These are phyloP conservation scores for Phytophthora tentaculata DNA, from an alignment of 352 stramenopile species.

Conservation along the genomic window DNA sequence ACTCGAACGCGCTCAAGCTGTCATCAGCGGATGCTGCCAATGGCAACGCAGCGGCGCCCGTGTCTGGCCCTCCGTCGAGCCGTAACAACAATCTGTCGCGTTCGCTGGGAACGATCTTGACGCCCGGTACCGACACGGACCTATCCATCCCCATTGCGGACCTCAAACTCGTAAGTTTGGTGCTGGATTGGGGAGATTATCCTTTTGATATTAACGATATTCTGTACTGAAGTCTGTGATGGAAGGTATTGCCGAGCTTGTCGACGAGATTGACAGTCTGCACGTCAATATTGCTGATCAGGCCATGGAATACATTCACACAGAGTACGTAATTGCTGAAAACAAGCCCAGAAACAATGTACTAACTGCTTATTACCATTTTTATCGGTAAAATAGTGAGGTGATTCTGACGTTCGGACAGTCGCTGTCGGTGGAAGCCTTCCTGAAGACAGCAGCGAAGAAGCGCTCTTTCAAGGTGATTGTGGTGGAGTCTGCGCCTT, in stretches of 20 bases:
- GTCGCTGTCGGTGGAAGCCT: conserved; percentile 92
- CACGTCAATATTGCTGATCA: conserved; percentile 97
- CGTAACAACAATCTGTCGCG: conserved; percentile 70
- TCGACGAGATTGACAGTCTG: conserved; percentile 95
- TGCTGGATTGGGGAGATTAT: not conserved
- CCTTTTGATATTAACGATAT: not conserved
- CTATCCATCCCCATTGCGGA: conserved; percentile 85
- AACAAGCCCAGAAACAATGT: not conserved
- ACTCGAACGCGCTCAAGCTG: conserved; percentile 76
- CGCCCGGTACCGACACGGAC: conserved; percentile 80
- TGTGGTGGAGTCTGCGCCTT: conserved; percentile 93
- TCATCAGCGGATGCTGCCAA: conserved; percentile 28
- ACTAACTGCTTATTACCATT: conserved; percentile 6
- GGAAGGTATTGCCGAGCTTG: conserved; percentile 95
- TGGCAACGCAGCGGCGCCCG: conserved; percentile 7
- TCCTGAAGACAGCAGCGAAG: conserved; percentile 88
- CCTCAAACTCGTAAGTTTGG: conserved; percentile 66
- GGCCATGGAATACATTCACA: conserved; percentile 96
- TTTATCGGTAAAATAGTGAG: conserved; percentile 58
- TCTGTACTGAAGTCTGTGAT: conserved; percentile 82
- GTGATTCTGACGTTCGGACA: conserved; percentile 96
- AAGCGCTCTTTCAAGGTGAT: conserved; percentile 97
- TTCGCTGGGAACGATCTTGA: conserved; percentile 84
- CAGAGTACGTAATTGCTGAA: conserved; percentile 67
- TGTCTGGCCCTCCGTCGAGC: conserved; percentile 35